A percentile compares a stretch with the other conserved stretches of the same genome.
Evolutionary conservation across 164 flowering plant species (phyloP).

Genomic region (Santalum album): DNA sequence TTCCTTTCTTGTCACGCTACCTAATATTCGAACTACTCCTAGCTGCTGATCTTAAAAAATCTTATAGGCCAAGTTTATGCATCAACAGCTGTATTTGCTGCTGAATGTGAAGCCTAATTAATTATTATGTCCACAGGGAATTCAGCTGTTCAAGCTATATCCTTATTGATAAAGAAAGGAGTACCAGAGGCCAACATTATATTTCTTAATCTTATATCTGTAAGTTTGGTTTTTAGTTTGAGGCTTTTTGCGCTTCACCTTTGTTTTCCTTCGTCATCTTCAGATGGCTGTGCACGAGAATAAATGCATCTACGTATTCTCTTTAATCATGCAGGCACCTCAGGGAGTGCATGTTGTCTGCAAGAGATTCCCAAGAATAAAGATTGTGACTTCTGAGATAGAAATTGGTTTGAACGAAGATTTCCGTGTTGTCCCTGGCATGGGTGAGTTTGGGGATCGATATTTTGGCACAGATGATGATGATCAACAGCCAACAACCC

Average conservation of each 20-base stretch:
- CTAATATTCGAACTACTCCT: too few species aligned
- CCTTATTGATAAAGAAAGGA: conserved; percentile 74
- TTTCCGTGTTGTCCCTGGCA: conserved; percentile 84
- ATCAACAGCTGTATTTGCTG: too few species aligned
- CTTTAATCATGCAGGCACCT: conserved; percentile 57
- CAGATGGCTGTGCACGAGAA: neutral
- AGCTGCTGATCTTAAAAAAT: too few species aligned
- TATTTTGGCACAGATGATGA: conserved; percentile 98
- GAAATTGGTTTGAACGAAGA: conserved; percentile 74
- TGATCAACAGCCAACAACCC: conserved; percentile 21
- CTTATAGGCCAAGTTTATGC: too few species aligned
- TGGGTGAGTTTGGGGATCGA: conserved; percentile 97
- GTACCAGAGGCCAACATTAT: conserved; percentile 91
- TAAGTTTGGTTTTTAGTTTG: conserved; percentile 28
- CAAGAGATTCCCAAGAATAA: conserved; percentile 73
- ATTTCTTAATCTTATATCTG: conserved; percentile 96
- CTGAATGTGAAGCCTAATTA: too few species aligned
- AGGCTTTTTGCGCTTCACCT: neutral
- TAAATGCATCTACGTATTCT: neutral
- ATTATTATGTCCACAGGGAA: conserved; percentile 47
- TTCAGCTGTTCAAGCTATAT: conserved; percentile 91
- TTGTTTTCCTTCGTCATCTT: neutral
- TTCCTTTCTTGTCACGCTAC: too few species aligned
- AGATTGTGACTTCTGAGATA: conserved; percentile 96
- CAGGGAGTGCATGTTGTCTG: conserved; percentile 92